Base-by-base conservation (phyloP, 1,284 basidiomycete species). In the Phlebopus sp. region DNA sequence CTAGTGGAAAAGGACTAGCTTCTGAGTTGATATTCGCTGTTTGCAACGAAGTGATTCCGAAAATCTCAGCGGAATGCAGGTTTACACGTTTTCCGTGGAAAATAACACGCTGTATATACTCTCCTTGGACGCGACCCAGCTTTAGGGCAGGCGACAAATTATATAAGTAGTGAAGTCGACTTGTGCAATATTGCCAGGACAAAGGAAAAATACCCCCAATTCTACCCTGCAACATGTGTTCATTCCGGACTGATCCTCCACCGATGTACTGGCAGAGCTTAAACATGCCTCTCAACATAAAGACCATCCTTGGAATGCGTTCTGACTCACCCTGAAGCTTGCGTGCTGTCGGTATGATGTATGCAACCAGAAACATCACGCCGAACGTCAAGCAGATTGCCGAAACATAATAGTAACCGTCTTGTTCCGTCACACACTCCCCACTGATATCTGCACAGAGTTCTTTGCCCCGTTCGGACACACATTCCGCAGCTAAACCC, bases 341-440 rank as follows among this genome's bases (percentile, higher is more conserved):
- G 53, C 82, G 80, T 21, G 92, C 90, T 1, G 87, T 90, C 5
- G 96, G 96, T 39, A 90, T 74, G 55, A 97, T 90, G 64, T 86
- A 94, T 31, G 76, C 71, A 19, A 93, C 55, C 34, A 98, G 73
- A 52, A 93, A 76, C 1, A 83, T 52, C 4, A 84, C 74, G 5
- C 93, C 94, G 36, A 94, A 70, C 5, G 70, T 64, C 51, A 98
- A 75, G 69, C 95, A 98, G 17, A 93, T 64, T 6, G 71, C 81
- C 18, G 86, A 90, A 47, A 96, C 85, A 55, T 84, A 81, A 68
- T 94, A 99, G 69, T 97, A 99, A 1, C 97, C 96, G 66, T 99
- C 97, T 25, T 81, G 79, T 62, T 90, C 81, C 1, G 87, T 90
- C 42, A 86, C 69, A 68, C 97, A 99, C 39, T 75, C 69, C 1